Conservation (phyloP, 2,329 filamentous ascomycete species). For the Microcyclospora tardicrescens region DNA sequence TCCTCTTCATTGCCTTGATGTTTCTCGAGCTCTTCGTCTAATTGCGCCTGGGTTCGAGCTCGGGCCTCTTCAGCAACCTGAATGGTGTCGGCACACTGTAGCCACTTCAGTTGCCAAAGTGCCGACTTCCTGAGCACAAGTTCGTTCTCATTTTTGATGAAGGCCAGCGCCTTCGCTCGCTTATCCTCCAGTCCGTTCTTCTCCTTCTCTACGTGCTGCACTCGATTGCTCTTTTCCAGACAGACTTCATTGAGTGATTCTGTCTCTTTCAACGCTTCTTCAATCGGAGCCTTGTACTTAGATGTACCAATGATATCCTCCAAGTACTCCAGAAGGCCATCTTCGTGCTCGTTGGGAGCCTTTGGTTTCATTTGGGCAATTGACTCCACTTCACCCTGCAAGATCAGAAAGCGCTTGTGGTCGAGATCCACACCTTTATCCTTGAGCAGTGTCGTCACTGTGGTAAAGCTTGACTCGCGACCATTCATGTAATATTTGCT, state of each 20-base stretch:
- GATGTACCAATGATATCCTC: slow-evolving; percentile 98
- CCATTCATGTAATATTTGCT: slow-evolving; percentile 97
- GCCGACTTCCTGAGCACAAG: slow-evolving; percentile 78
- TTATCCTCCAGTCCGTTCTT: slow-evolving; percentile 87
- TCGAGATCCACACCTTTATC: slow-evolving; percentile 88
- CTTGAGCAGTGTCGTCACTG: slow-evolving; percentile 74
- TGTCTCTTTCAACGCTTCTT: slow-evolving; percentile 80
- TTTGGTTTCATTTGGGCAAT: slow-evolving; percentile 99
- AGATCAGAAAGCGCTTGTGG: slow-evolving; percentile 93
- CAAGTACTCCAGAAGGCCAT: slow-evolving; percentile 88
- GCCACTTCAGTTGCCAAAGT: slow-evolving; percentile 81
- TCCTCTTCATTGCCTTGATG: slow-evolving; percentile 79
- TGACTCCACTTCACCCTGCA: slow-evolving; percentile 95
- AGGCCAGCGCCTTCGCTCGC: slow-evolving; percentile 86
- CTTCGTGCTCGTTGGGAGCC: slow-evolving; percentile 86
- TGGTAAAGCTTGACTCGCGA: slow-evolving; percentile 80
- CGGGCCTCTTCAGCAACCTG: slow-evolving; percentile 81
- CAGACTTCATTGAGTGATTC: slow-evolving; percentile 91
- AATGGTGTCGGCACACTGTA: slow-evolving; percentile 80
- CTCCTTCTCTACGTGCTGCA: slow-evolving; percentile 97
- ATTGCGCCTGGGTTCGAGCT: slow-evolving; percentile 73
- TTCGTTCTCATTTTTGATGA: slow-evolving; percentile 86
- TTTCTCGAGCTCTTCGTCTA: slow-evolving; percentile 80
- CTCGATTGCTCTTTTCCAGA: slow-evolving; percentile 84
- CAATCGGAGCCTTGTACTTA: slow-evolving; percentile 94